phyloP scores from a whole-genome alignment of 768 basidiomycete genomes.

The Boletus speciosus region DNA sequence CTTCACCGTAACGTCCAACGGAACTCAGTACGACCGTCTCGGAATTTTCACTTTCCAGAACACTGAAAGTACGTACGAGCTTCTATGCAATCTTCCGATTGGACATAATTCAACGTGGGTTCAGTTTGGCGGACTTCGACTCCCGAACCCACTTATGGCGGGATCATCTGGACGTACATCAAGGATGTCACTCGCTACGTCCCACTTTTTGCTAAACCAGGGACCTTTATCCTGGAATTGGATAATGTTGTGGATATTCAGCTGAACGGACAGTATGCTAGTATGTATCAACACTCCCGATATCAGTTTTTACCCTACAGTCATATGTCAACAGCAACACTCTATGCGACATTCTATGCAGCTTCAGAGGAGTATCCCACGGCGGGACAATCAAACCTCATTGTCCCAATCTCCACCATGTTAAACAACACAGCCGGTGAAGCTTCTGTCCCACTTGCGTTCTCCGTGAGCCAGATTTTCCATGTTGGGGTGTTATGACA shows the following conservation, averaged over 20 bases:
- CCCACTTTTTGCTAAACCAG: constrained; percentile 64
- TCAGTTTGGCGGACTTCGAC: constrained; percentile 80
- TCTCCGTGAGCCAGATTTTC: constrained; percentile 47
- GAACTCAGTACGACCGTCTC: constrained; percentile 72
- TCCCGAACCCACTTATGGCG: constrained; percentile 65
- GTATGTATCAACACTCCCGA: constrained; percentile 34
- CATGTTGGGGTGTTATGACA: neutral
- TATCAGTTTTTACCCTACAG: neutral
- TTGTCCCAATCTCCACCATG: constrained; percentile 68
- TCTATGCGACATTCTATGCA: constrained; percentile 70
- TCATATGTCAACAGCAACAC: constrained; percentile 43
- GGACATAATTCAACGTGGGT: neutral
- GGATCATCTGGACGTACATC: constrained; percentile 75
- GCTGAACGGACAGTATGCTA: constrained; percentile 66
- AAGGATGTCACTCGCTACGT: constrained; percentile 75
- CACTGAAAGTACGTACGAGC: constrained; percentile 59
- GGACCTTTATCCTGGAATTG: constrained; percentile 69
- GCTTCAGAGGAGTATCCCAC: constrained; percentile 56
- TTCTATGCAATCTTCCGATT: neutral
- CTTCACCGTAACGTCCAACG: constrained; percentile 74
- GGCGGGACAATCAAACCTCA: constrained; percentile 56
- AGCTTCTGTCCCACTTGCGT: constrained; percentile 71
- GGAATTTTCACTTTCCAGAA: constrained; percentile 74
- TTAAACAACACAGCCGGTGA: constrained; percentile 62
- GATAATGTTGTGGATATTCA: constrained; percentile 62